Conservation (phyloP, 352 stramenopile genomes). For the Pythium inflatum region DNA sequence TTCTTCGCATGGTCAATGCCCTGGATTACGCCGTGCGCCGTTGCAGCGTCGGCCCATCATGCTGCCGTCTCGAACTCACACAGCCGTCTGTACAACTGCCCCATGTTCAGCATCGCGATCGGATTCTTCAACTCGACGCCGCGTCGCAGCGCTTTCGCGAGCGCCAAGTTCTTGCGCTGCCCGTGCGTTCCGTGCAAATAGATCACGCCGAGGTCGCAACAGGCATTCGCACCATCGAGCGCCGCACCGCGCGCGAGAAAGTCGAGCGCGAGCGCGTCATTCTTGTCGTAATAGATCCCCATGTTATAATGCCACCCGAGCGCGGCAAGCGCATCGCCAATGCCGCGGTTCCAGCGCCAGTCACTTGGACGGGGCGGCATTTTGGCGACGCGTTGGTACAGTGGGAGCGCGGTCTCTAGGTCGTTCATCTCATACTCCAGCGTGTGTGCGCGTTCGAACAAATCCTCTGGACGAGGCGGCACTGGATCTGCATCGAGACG, state of each 20-base stretch:
- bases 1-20: not conserved
- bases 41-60: not conserved
- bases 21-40: not conserved
- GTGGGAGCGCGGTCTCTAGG: not conserved
- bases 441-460: not conserved
- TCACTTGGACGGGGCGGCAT: not conserved
- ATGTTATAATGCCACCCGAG: not conserved
- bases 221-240: not conserved
- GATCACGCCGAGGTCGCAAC: not conserved
- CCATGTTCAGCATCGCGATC: not conserved
- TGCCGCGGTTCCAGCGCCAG: not conserved
- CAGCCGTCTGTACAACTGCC: not conserved
- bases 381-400: constrained; percentile 1
- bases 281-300: not conserved
- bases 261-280: not conserved
- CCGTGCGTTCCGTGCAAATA: not conserved
- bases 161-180: not conserved
- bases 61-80: not conserved
- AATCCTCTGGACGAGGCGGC: not conserved
- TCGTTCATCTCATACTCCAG: not conserved
- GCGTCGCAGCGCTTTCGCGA: not conserved
- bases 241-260: not conserved
- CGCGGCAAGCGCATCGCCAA: not conserved
- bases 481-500: too few relatives aligned
- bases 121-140: not conserved